These are phyloP conservation scores for Myxozyma nipponensis DNA, from an alignment of 805 yeast genomes.

Conservation along the genomic window DNA sequence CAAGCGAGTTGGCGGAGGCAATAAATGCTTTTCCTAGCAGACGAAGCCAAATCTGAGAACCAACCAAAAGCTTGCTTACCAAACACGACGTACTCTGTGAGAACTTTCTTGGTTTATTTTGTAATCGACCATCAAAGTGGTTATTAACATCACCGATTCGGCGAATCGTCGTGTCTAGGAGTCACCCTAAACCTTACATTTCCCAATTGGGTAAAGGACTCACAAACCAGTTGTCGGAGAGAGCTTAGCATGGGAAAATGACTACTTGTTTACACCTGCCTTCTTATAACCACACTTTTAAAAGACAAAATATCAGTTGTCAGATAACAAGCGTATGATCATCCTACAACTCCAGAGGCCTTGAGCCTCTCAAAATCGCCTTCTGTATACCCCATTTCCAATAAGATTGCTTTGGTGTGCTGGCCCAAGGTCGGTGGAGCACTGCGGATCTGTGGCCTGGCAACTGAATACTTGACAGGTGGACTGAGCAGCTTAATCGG, in stretches of 20 bases:
- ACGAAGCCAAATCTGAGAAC: too few species aligned
- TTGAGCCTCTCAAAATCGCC: background rate
- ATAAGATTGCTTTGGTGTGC: conserved; percentile 38
- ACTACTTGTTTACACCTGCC: background rate
- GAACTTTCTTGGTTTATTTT: too few species aligned
- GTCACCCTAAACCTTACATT: too few species aligned
- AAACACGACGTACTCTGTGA: too few species aligned
- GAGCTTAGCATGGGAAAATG: background rate
- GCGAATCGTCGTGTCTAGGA: too few species aligned
- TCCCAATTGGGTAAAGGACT: too few species aligned
- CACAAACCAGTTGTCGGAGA: background rate
- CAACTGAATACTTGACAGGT: conserved; percentile 41
- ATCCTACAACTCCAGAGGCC: background rate
- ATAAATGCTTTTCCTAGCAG: too few species aligned
- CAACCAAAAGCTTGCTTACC: too few species aligned
- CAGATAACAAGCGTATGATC: background rate
- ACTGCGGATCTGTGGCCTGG: conserved; percentile 36
- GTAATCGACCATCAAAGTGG: too few species aligned
- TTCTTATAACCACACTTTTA: background rate
- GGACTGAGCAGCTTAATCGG: conserved; percentile 38
- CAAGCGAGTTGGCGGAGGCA: too few species aligned
- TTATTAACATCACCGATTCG: too few species aligned
- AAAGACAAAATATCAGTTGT: background rate
- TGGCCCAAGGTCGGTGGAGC: conserved; percentile 43
- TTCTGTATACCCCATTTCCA: conserved; percentile 12